Evolutionary conservation across 2,329 filamentous ascomycete species (phyloP), one percentile per base, ranked within the genome.

Genomic region (Sporothrix globosa): DNA sequence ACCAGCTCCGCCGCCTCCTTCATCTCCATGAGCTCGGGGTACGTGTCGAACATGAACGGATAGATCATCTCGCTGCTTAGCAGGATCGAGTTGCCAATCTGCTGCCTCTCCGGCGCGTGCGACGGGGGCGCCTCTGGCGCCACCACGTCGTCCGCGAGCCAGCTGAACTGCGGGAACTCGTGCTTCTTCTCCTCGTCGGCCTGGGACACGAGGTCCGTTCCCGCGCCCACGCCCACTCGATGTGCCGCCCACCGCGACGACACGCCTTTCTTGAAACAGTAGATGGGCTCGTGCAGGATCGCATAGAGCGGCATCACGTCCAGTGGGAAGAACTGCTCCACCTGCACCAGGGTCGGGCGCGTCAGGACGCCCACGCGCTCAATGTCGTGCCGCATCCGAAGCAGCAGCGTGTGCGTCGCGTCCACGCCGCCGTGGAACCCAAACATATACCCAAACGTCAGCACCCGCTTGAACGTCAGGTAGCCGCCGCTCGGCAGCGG

Each of bases 41-140:
- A 95, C 19, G 90, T 90, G 50, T 93, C 88, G 74, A 97, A 94
- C 84, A 94, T 91, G 79, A 92, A 91, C 0, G 91, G 90, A 78
- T 89, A 97, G 67, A 97, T 87, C 93, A 97, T 97, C 81, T 98
- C 95, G 72, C 94, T 93, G 0, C 92, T 93, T 81, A 97, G 97
- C 79, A 87, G 91, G 27, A 50, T 21, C 4, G 48, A 56, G 50
- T 27, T 19, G 10, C 46, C 61, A 52, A 58, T 65, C 27, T 68
- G 24, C 13, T 34, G 13, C 17, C 1, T 34, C 27, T 50, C 54
- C 4, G 39, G 30, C 30, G 17, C 6, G 50, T 34, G 6, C 2
- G 81, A 77, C 6, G 82, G 78, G 0, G 78, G 77, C 10, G 74
- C 74, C 27, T 50, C 54, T 2, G 39, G 30, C 4, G 75, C 73